A percentile compares a stretch with the other conserved stretches of the same genome.
phyloP scores from a whole-genome alignment of 768 basidiomycete species.

The Scleroderma bovista region DNA sequence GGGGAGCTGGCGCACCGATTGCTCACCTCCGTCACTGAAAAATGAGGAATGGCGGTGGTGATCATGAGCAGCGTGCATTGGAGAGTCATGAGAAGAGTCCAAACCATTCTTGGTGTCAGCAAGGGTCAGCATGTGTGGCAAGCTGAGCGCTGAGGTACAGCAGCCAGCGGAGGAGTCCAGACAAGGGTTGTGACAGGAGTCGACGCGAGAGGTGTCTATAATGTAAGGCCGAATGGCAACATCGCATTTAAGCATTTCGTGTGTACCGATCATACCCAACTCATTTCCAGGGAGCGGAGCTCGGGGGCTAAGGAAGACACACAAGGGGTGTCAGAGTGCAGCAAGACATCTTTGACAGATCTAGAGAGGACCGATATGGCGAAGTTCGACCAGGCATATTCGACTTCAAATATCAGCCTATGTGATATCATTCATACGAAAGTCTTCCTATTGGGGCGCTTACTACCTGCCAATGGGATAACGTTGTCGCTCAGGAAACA shows the following conservation, averaged over 20 bases:
- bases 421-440: conserved; percentile 8
- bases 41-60: conserved; percentile 21
- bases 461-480: conserved; percentile 12
- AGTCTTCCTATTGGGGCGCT: conserved; percentile 26
- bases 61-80: conserved; percentile 29
- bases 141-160: conserved; percentile 6
- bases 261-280: conserved; percentile 34
- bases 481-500: conserved; percentile 9
- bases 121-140: conserved; percentile 27
- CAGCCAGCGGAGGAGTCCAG: conserved; percentile 16
- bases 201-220: conserved; percentile 19
- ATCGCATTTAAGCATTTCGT: conserved; percentile 32
- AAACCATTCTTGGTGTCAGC: conserved; percentile 34
- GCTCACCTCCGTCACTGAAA: conserved; percentile 23
- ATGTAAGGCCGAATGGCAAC: conserved; percentile 30
- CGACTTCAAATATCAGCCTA: conserved; percentile 20
- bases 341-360: conserved; percentile 31
- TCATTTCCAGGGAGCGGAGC: conserved; percentile 37
- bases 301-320: conserved; percentile 35
- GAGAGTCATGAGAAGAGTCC: conserved; percentile 30
- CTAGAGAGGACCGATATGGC: conserved; percentile 30
- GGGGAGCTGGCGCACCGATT: conserved; percentile 17
- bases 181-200: conserved; percentile 15
- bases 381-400: conserved; percentile 25
- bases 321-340: conserved; percentile 30